Conservation (phyloP, 2,329 filamentous ascomycete species). For the Aspergillus sp. region DNA sequence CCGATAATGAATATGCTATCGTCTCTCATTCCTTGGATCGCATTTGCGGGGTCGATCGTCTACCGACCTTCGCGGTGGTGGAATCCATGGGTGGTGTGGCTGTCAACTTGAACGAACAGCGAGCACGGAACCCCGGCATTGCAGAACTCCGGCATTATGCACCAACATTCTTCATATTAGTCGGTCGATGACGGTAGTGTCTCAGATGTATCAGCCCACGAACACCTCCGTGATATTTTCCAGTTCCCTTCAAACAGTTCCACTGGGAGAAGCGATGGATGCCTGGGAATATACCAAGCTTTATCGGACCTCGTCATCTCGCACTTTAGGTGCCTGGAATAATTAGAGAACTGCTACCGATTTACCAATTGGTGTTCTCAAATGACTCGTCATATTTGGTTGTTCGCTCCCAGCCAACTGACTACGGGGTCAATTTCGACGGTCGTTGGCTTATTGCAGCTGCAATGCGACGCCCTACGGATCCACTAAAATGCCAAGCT, state of each 20-base stretch:
- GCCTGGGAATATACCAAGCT: not conserved
- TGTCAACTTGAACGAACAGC: not conserved
- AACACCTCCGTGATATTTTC: not conserved
- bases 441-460: not conserved
- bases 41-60: not conserved
- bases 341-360: not conserved
- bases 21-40: not conserved
- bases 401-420: not conserved
- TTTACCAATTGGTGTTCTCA: not conserved
- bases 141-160: not conserved
- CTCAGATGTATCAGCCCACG: not conserved
- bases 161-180: not conserved
- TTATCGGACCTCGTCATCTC: not conserved
- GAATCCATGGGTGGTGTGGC: not conserved
- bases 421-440: not conserved
- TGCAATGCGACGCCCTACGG: not conserved
- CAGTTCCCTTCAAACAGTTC: not conserved
- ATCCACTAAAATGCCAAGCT: not conserved
- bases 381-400: not conserved
- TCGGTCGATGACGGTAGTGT: not conserved
- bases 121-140: not conserved
- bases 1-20: not conserved
- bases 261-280: not conserved
- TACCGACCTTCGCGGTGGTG: not conserved
- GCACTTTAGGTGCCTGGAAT: not conserved